phyloP scores from a whole-genome alignment of 306 rosid species.

The Aeschynomene evenia region DNA sequence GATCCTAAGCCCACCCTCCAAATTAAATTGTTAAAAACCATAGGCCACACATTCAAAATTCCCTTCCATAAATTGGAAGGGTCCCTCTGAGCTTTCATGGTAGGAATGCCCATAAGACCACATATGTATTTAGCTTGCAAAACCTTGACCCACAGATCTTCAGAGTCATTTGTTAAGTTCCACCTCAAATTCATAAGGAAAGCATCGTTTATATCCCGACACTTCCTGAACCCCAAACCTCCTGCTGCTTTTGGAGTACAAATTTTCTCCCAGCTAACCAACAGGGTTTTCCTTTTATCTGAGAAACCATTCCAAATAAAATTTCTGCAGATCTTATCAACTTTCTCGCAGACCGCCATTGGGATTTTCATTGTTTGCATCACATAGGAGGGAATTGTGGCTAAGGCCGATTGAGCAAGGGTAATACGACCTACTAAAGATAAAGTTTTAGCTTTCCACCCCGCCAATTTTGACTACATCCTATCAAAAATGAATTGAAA shows the following conservation, averaged over 20 bases:
- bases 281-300: background rate
- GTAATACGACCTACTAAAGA: too few species aligned
- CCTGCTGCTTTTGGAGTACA: background rate
- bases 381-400: too few species aligned
- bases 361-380: background rate
- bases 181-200: background rate
- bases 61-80: too few species aligned
- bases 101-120: background rate
- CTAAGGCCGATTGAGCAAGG: too few species aligned
- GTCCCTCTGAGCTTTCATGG: too few species aligned
- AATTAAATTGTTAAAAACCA: too few species aligned
- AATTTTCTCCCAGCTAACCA: background rate
- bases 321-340: background rate
- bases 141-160: background rate
- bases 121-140: background rate
- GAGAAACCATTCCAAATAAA: background rate
- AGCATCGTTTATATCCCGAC: background rate
- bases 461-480: too few species aligned
- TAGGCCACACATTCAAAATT: too few species aligned
- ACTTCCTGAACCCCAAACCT: too few species aligned
- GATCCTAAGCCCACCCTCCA: too few species aligned
- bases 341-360: background rate
- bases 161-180: background rate
- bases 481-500: too few species aligned
- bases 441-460: too few species aligned